Base-by-base conservation (phyloP, 2,329 filamentous ascomycete genomes). In the Nothophoma quercina region DNA sequence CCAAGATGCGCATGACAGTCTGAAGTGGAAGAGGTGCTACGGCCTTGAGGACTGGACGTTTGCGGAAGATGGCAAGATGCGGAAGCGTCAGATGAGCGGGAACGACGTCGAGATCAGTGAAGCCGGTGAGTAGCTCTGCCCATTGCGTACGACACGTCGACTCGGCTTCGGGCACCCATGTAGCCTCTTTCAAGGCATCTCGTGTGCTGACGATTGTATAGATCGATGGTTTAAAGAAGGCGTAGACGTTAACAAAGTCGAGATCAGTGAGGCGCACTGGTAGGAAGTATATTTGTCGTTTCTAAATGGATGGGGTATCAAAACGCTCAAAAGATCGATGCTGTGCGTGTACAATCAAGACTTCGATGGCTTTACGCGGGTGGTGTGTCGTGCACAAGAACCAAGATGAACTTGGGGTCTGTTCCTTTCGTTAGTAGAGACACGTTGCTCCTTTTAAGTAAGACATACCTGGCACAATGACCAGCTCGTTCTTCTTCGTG, bases 41-140 rank as follows among this genome's bases (percentile, higher is more conserved):
- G 91, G 91, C 0, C 81, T 96, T 9, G 88, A 91, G 67, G 88
- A 91, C 68, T 91, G 88, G 88, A 91, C 88, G 0, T 91, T 90
- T 72, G 85, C 85, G 0, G 78, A 82, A 1, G 83, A 89, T 62
- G 88, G 88, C 0, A 76, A 85, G 41, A 91, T 91, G 88, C 77
- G 83, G 54, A 91, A 90, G 79, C 76, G 88, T 36, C 84, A 88
- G 78, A 91, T 91, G 88, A 90, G 87, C 65, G 88, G 85, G 0
- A 35, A 43, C 16, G 26, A 25, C 12, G 23, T 36, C 12, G 29
- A 49, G 34, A 51, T 51, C 22, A 22, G 22, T 18, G 33, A 39
- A 33, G 22, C 15, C 26, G 47, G 47, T 39, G 16, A 44, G 47
- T 36, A 19, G 5, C 22, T 7, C 10, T 33, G 12, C 15, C 26